Conservation (phyloP, 768 basidiomycete genomes). For the Psilocybe subaeruginosa region DNA sequence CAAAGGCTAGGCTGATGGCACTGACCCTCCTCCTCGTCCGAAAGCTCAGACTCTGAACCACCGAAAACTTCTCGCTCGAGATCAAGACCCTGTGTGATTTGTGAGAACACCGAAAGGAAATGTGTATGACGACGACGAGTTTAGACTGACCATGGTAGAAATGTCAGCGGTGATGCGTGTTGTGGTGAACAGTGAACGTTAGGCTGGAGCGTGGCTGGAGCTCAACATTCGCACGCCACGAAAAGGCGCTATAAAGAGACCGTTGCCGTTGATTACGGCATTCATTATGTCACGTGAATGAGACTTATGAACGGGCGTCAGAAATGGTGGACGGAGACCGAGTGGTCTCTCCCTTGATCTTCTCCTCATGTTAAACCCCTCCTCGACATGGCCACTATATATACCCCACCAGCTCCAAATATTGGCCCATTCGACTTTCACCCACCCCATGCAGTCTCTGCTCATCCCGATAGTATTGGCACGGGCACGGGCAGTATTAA, state of each 20-base stretch:
- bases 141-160: slow-evolving; percentile 22
- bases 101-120: slow-evolving; percentile 7
- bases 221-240: neutral
- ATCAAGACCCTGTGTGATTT: slow-evolving; percentile 25
- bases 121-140: neutral
- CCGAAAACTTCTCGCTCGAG: slow-evolving; percentile 81
- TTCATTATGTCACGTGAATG: neutral
- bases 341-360: neutral
- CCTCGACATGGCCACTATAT: neutral
- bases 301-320: slow-evolving; percentile 5
- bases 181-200: slow-evolving; percentile 5
- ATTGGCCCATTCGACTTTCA: neutral
- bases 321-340: neutral
- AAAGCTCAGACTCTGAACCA: slow-evolving; percentile 83
- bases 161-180: neutral
- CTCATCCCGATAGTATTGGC: too few relatives aligned
- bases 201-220: neutral
- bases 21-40: slow-evolving; percentile 69
- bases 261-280: neutral
- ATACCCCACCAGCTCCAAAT: neutral
- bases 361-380: neutral
- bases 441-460: neutral
- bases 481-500: too few relatives aligned
- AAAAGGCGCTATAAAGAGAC: neutral
- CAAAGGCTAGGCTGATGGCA: neutral